phyloP scores from a whole-genome alignment of 495 filamentous ascomycete species.

The Tuber umbilicatum region DNA sequence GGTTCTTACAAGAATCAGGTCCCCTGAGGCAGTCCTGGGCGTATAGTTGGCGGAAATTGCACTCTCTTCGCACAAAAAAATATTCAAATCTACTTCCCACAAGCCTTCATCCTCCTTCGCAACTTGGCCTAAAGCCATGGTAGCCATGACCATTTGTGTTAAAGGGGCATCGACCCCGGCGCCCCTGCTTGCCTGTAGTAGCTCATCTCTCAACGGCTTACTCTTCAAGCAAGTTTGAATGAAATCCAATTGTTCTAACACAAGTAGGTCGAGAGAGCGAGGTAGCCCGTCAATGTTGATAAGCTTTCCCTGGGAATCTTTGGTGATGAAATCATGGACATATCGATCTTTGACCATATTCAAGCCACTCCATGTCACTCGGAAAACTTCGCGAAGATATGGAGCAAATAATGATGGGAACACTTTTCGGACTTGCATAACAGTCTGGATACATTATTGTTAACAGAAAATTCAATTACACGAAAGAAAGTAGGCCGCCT shows the following conservation, averaged over 20 bases:
- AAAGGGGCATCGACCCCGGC: conserved; percentile 32
- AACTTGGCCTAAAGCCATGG: conserved; percentile 76
- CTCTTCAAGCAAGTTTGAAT: conserved; percentile 67
- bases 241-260: conserved; percentile 89
- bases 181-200: conserved; percentile 31
- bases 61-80: conserved; percentile 91
- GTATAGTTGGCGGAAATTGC: conserved; percentile 96
- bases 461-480: conserved; percentile 14
- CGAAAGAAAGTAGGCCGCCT: conserved; percentile 13
- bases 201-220: conserved; percentile 68
- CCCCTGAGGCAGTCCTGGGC: conserved; percentile 81
- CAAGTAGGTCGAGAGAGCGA: conserved; percentile 87
- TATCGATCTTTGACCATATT: conserved; percentile 63
- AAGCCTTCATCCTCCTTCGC: conserved; percentile 85
- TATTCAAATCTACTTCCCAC: conserved; percentile 93
- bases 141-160: conserved; percentile 38
- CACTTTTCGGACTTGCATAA: conserved; percentile 79
- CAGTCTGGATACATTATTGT: conserved; percentile 50
- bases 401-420: conserved; percentile 75
- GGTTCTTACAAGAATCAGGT: conserved; percentile 58
- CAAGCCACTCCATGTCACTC: conserved; percentile 78
- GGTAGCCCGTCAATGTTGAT: conserved; percentile 89
- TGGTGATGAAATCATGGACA: conserved; percentile 71
- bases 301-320: conserved; percentile 75
- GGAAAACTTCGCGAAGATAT: conserved; percentile 72